Percentiles rank a stretch among this genome's conserved stretches.
Conservation (phyloP, 306 rosid genomes). For the Cicer cuneatum region DNA sequence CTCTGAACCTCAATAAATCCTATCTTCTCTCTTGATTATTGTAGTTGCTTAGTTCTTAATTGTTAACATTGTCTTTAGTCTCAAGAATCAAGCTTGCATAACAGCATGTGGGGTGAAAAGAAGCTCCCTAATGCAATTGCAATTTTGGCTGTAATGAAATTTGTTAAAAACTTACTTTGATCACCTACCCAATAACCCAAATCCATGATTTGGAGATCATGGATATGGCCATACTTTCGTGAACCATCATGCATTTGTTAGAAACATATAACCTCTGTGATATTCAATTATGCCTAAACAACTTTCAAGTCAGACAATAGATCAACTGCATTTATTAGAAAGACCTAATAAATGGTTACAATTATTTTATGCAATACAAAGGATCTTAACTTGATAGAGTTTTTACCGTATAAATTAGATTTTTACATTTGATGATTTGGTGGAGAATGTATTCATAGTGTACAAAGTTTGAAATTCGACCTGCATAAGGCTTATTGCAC, state of each 20-base stretch:
- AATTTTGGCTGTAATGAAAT: background rate
- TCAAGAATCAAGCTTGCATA: too few relatives aligned
- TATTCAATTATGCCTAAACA: constrained; percentile 86
- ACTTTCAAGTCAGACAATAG: constrained; percentile 72
- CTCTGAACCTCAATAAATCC: too few relatives aligned
- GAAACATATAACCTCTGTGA: constrained; percentile 68
- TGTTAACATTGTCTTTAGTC: too few relatives aligned
- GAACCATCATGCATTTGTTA: background rate
- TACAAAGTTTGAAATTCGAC: constrained; percentile 74
- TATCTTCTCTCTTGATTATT: too few relatives aligned
- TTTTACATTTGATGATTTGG: constrained; percentile 74
- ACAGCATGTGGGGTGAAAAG: too few relatives aligned
- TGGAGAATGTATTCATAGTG: constrained; percentile 68
- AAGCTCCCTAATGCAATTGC: background rate
- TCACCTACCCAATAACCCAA: background rate
- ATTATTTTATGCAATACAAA: constrained; percentile 42
- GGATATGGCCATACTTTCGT: background rate
- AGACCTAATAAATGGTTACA: constrained; percentile 68
- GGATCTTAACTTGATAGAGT: constrained; percentile 30
- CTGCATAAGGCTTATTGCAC: constrained; percentile 80
- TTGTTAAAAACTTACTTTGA: background rate
- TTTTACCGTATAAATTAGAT: constrained; percentile 25
- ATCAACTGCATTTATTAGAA: constrained; percentile 84
- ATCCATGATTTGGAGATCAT: constrained; percentile 11
- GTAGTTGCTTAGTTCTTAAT: too few relatives aligned